These are phyloP conservation scores for Paraurostyla sp. DNA, from an alignment of 73 alveolate genomes.

Conservation along the genomic window DNA sequence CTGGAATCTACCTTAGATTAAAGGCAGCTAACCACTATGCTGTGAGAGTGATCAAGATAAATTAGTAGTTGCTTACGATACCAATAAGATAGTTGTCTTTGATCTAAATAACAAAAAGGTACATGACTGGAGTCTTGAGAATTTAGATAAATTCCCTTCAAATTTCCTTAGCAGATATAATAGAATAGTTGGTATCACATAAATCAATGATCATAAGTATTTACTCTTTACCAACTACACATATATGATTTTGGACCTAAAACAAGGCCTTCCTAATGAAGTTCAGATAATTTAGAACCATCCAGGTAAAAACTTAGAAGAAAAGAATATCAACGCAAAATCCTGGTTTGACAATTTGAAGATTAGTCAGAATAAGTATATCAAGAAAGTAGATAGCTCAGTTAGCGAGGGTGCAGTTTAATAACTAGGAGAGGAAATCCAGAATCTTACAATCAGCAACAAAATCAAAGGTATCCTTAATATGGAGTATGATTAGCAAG, in stretches of 20 bases:
- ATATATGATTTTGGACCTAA: conserved; percentile 61
- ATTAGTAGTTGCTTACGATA: conserved; percentile 77
- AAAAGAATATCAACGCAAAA: not conserved
- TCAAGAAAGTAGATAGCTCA: conserved; percentile 55
- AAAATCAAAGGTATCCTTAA: conserved; percentile 76
- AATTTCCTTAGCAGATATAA: conserved; percentile 79
- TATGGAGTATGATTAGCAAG: conserved; percentile 61
- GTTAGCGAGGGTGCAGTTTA: conserved; percentile 7
- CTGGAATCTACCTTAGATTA: conserved; percentile 20
- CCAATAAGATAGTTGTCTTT: conserved; percentile 72
- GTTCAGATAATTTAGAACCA: conserved; percentile 75
- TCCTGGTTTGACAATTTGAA: conserved; percentile 52
- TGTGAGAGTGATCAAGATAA: conserved; percentile 63
- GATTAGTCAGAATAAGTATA: conserved; percentile 23
- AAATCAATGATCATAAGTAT: conserved; percentile 54
- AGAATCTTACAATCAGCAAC: conserved; percentile 78
- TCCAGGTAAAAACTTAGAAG: conserved; percentile 74
- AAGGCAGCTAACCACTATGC: not conserved
- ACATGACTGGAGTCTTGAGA: conserved; percentile 78
- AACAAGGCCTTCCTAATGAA: conserved; percentile 71
- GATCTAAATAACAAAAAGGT: conserved; percentile 67
- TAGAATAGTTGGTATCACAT: conserved; percentile 77
- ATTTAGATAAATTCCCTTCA: conserved; percentile 72
- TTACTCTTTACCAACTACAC: conserved; percentile 82
- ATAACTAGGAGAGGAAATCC: conserved; percentile 56